These are phyloP conservation scores for Rhizopus delemar DNA, from an alignment of 371 early-diverging fungal species.

Conservation along the genomic window DNA sequence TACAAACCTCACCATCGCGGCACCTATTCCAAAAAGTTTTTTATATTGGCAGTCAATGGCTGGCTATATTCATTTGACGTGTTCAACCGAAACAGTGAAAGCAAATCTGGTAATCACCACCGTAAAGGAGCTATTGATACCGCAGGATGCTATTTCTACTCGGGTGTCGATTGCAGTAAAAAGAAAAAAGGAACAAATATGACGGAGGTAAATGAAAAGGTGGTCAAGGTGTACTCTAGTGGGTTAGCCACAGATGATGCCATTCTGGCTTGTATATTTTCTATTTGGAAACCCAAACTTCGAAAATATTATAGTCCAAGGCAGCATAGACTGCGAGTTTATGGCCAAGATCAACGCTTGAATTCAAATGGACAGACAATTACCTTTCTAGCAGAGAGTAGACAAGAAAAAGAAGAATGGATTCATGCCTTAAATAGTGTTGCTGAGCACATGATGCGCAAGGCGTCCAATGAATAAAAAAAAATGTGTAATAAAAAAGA, in stretches of 20 bases:
- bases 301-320: conserved; percentile 40
- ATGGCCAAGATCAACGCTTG: conserved; percentile 22
- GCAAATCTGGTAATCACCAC: conserved; percentile 40
- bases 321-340: conserved; percentile 31
- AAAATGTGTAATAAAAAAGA: too few relatives aligned
- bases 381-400: conserved; percentile 38
- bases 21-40: conserved; percentile 54
- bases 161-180: conserved; percentile 42
- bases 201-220: conserved; percentile 25
- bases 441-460: conserved; percentile 40
- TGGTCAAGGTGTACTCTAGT: conserved; percentile 35
- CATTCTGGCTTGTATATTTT: conserved; percentile 55
- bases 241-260: conserved; percentile 54
- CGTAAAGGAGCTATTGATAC: conserved; percentile 48
- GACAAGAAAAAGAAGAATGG: conserved; percentile 52
- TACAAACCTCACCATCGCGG: conserved; percentile 49
- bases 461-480: too few relatives aligned
- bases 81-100: conserved; percentile 35
- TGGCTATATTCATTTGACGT: conserved; percentile 52
- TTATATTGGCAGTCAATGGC: conserved; percentile 51
- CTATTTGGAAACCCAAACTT: conserved; percentile 56
- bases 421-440: conserved; percentile 46
- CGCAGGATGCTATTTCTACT: conserved; percentile 56
- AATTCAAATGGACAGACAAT: conserved; percentile 32
- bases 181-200: conserved; percentile 20